Evolutionary conservation across 176 grass and related monocot genomes (phyloP).

Genomic region (Aegilops speltoides): DNA sequence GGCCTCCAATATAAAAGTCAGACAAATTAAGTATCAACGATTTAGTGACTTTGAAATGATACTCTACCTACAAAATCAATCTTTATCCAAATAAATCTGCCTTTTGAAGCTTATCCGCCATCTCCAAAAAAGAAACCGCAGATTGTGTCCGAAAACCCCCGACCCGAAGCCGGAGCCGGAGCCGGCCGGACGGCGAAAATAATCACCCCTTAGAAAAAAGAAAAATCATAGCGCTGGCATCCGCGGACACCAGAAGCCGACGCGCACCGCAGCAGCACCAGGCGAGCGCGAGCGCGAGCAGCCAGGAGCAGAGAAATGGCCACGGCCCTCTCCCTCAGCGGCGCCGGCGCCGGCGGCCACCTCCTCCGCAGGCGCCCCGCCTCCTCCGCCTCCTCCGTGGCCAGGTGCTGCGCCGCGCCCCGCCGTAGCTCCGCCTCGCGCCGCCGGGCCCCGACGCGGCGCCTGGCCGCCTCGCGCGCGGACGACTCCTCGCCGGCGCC

Average conservation of each 20-base stretch:
- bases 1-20: no score
- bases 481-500: constrained; percentile 74
- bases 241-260: constrained; percentile 25
- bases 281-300: not conserved
- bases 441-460: constrained; percentile 17
- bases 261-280: not conserved
- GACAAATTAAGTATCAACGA: no score
- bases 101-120: not conserved
- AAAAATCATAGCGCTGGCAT: constrained; percentile 21
- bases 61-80: not conserved
- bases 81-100: not conserved
- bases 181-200: not conserved
- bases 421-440: constrained; percentile 7
- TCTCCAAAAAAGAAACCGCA: not conserved
- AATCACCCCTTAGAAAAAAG: not conserved
- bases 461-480: constrained; percentile 54
- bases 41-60: no score
- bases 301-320: constrained; percentile 13
- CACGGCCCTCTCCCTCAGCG: constrained; percentile 58
- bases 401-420: constrained; percentile 26
- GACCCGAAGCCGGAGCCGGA: not conserved
- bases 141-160: not conserved
- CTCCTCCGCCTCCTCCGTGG: not conserved
- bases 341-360: constrained; percentile 8
- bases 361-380: constrained; percentile 31